phyloP scores from a whole-genome alignment of 139 green algal genomes.

The Chlamydomonas schloesseri region DNA sequence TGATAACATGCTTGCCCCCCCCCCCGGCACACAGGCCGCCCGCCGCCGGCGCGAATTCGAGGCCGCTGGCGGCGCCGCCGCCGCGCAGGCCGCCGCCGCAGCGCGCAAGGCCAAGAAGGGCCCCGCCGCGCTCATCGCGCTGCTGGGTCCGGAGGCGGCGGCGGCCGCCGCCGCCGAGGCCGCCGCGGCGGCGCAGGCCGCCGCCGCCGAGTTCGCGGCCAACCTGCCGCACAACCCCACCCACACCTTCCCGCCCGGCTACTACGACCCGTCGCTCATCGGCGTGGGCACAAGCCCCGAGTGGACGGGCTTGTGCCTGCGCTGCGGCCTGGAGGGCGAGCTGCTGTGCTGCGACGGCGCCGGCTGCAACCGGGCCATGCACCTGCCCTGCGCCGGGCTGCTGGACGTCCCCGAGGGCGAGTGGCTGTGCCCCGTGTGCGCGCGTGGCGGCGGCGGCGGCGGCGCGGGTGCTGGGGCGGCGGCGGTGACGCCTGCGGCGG shows the following conservation, averaged over 20 bases:
- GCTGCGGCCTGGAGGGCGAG: constrained; percentile 32
- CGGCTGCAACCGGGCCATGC: constrained; percentile 34
- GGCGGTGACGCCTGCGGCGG: neutral
- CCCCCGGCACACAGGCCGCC: neutral
- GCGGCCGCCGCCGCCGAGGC: neutral
- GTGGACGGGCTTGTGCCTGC: constrained; percentile 38
- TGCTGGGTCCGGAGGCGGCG: constrained; percentile 1
- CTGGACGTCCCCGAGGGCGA: constrained; percentile 25
- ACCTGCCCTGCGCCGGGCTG: constrained; percentile 15
- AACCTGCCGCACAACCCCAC: neutral
- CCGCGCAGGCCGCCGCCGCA: neutral
- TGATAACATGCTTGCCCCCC: too few relatives aligned
- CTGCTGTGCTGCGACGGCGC: constrained; percentile 45
- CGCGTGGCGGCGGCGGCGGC: neutral
- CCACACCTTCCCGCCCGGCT: too few relatives aligned
- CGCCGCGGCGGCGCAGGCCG: neutral
- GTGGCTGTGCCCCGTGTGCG: constrained; percentile 39
- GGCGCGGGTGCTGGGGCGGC: neutral
- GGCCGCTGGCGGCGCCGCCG: neutral
- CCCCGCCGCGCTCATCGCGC: constrained; percentile 20
- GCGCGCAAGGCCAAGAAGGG: constrained; percentile 36
- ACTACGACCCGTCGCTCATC: neutral
- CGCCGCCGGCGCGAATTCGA: constrained; percentile 14
- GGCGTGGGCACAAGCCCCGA: constrained; percentile 1
- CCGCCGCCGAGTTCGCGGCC: neutral